Percentiles rank a stretch among this genome's conserved stretches.
These are phyloP conservation scores for Cystobasidium sp. DNA, from an alignment of 1,284 basidiomycete genomes.

Conservation along the genomic window DNA sequence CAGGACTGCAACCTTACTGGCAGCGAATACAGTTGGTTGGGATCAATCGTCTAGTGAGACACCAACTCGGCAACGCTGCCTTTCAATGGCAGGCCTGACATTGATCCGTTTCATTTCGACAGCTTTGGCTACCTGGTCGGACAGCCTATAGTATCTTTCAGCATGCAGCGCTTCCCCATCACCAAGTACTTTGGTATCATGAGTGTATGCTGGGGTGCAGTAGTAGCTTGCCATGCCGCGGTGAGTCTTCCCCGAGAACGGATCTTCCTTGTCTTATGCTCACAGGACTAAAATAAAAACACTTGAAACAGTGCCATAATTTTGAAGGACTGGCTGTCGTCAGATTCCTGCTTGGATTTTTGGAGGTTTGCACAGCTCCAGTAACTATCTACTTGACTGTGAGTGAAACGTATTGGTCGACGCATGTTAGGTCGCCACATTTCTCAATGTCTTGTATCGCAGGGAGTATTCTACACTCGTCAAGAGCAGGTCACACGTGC, in stretches of 20 bases:
- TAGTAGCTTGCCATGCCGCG: conserved; percentile 23
- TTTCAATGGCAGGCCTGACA: background rate
- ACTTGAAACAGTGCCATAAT: conserved; percentile 47
- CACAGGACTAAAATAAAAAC: background rate
- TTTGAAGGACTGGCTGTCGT: conserved; percentile 51
- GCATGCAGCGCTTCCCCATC: conserved; percentile 52
- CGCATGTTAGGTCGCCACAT: conserved; percentile 51
- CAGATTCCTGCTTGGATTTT: conserved; percentile 54
- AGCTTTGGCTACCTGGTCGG: conserved; percentile 51
- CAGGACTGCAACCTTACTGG: conserved; percentile 51
- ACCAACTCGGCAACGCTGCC: background rate
- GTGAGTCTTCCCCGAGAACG: background rate
- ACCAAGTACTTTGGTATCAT: conserved; percentile 48
- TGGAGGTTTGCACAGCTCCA: conserved; percentile 49
- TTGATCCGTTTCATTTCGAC: background rate
- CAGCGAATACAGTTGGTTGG: conserved; percentile 54
- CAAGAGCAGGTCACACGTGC: conserved; percentile 18
- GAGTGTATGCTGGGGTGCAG: conserved; percentile 38
- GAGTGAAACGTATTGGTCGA: conserved; percentile 5
- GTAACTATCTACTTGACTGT: conserved; percentile 38
- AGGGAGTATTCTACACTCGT: background rate
- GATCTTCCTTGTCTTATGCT: background rate
- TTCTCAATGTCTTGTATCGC: conserved; percentile 10
- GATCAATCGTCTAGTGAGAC: conserved; percentile 51
- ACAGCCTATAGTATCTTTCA: conserved; percentile 48